Evolutionary conservation across 495 filamentous ascomycete genomes (phyloP), one percentile per base, ranked within the genome.

Genomic region (Cairneyella variabilis): DNA sequence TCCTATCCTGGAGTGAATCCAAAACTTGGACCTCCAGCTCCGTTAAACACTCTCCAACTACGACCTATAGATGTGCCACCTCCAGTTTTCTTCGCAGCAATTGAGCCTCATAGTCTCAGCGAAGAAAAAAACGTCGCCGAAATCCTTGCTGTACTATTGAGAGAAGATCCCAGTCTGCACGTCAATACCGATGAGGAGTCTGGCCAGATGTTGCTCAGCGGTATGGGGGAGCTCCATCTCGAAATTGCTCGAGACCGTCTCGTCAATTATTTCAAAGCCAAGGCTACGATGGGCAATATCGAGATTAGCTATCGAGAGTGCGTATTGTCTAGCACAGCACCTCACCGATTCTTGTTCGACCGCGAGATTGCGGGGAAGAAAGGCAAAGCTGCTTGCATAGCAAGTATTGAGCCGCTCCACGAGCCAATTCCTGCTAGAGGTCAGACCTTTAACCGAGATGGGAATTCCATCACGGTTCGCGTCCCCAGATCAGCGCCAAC

Each of bases 211-310:
- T 84, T 95, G 8, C 75, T 99, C 1, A 89, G 88, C 32, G 95
- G 95, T 10, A 99, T 99, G 95, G 95, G 95, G 2, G 89, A 96
- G 48, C 80, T 99, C n/a, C 95, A 99, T 66, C 82, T 99, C 2
- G 95, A 99, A 58, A 93, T 99, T 30, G 91, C 95, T 3, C 76
- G 85, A 23, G 90, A 97, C 68, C 78, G 92, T 18, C 81, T 99
- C 6, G 78, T 92, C 47, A 85, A 86, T 30, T 89, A 97, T 57
- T 84, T 96, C 68, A 96, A 92, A 64, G 90, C 77, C 57, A 97
- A 85, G 62, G 91, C 90, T 5, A 71, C 84, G 11, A 95, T 93
- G 81, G 91, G 95, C n/a, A 81, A 82, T 34, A 96, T 97, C 51
- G 86, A 96, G 57, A 96, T 99, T 58, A 89, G 91, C 47, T 99